Evolutionary conservation across 2,329 filamentous ascomycete genomes (phyloP).

Genomic region (Aureobasidium subglaciale): DNA sequence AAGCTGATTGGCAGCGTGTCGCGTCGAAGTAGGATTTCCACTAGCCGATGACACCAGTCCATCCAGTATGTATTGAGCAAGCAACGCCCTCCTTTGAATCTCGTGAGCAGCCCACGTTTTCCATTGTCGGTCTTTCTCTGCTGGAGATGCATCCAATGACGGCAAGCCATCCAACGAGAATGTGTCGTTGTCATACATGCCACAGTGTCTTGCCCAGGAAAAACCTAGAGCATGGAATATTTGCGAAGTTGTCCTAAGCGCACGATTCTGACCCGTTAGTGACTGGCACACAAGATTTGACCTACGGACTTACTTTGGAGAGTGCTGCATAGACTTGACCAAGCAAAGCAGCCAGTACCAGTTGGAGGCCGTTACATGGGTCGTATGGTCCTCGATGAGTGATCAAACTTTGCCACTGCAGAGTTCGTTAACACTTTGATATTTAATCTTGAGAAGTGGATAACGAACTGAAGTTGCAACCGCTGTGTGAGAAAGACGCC

Average conservation of each 20-base stretch:
- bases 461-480: constrained; percentile 33
- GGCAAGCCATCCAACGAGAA: constrained; percentile 32
- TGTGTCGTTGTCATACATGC: constrained; percentile 34
- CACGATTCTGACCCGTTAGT: constrained; percentile 27
- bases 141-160: constrained; percentile 24
- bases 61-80: constrained; percentile 41
- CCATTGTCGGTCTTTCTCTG: constrained; percentile 37
- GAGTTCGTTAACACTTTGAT: not conserved
- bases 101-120: constrained; percentile 37
- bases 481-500: constrained; percentile 39
- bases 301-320: constrained; percentile 21
- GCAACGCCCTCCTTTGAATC: constrained; percentile 38
- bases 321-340: constrained; percentile 39
- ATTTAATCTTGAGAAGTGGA: not conserved
- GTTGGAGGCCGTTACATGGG: constrained; percentile 37
- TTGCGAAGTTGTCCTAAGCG: constrained; percentile 38
- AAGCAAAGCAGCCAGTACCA: constrained; percentile 37
- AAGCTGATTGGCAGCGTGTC: constrained; percentile 37
- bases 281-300: too few species aligned
- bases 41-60: constrained; percentile 40
- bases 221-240: constrained; percentile 40
- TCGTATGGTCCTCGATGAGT: constrained; percentile 38
- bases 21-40: constrained; percentile 36
- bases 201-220: constrained; percentile 40
- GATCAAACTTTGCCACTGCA: constrained; percentile 38